These are phyloP conservation scores for Leucocoprinus sp. DNA, from an alignment of 768 basidiomycete species.

Conservation along the genomic window DNA sequence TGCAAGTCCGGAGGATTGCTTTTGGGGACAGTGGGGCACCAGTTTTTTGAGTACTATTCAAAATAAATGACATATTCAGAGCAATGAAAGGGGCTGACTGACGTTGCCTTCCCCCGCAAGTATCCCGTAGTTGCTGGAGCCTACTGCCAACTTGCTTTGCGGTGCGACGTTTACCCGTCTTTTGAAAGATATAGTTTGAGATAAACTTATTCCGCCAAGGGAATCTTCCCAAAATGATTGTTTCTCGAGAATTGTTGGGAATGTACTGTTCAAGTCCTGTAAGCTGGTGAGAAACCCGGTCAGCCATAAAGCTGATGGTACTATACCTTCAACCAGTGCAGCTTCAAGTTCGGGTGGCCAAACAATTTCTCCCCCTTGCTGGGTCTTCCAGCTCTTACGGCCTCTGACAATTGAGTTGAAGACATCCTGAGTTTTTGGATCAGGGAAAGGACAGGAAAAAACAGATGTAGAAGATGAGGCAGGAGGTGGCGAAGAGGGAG, in stretches of 20 bases:
- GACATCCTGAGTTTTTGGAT: constrained; percentile 43
- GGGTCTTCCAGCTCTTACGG: constrained; percentile 70
- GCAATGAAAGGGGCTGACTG: constrained; percentile 23
- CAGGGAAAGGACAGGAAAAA: constrained; percentile 15
- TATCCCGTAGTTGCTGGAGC: constrained; percentile 70
- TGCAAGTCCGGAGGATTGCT: constrained; percentile 14
- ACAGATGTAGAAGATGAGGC: constrained; percentile 3
- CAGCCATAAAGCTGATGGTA: neutral
- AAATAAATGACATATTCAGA: neutral
- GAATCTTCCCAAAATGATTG: constrained; percentile 64
- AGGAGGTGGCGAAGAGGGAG: neutral
- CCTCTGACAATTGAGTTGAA: constrained; percentile 59
- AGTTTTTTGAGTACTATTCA: constrained; percentile 39
- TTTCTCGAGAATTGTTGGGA: constrained; percentile 67
- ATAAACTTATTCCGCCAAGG: constrained; percentile 78
- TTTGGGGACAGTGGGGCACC: constrained; percentile 27
- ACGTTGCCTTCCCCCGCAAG: constrained; percentile 65
- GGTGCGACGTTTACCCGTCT: constrained; percentile 62
- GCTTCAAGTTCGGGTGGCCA: constrained; percentile 79
- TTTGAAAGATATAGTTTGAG: constrained; percentile 64
- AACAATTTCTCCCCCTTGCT: constrained; percentile 65
- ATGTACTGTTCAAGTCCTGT: constrained; percentile 64
- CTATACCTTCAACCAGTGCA: constrained; percentile 63
- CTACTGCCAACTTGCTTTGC: constrained; percentile 79
- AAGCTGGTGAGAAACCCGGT: constrained; percentile 5